Percentiles rank a stretch among this genome's conserved stretches.
These are phyloP conservation scores for Seiridium cupressi DNA, from an alignment of 2,329 filamentous ascomycete genomes.

Conservation along the genomic window DNA sequence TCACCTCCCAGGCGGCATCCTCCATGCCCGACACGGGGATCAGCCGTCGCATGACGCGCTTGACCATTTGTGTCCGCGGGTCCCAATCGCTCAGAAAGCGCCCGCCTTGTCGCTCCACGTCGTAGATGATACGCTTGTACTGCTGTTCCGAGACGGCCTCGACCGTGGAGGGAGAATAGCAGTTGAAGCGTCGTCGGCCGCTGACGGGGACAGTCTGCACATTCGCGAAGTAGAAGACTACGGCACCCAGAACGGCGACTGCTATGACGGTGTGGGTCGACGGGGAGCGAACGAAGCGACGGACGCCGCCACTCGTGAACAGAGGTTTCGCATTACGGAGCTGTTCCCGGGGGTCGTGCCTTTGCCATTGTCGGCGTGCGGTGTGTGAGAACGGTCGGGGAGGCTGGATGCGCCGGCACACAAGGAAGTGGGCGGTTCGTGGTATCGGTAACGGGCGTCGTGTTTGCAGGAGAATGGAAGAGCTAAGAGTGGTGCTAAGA, in stretches of 20 bases:
- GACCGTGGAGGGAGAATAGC: slow-evolving; percentile 55
- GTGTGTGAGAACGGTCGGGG: slow-evolving; percentile 15
- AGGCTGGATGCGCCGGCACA: not conserved
- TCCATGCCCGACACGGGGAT: slow-evolving; percentile 65
- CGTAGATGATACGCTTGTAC: slow-evolving; percentile 55
- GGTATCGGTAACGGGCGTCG: not conserved
- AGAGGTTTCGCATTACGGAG: slow-evolving; percentile 35
- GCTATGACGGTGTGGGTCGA: slow-evolving; percentile 39
- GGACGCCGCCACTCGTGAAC: slow-evolving; percentile 31
- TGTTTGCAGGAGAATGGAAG: not conserved
- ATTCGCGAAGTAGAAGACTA: slow-evolving; percentile 64
- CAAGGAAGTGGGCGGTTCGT: not conserved
- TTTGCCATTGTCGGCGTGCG: slow-evolving; percentile 2
- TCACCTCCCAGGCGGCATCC: slow-evolving; percentile 65
- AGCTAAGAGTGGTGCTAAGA: too few species aligned
- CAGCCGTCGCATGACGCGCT: slow-evolving; percentile 62
- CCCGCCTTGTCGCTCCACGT: slow-evolving; percentile 49
- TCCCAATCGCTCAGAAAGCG: slow-evolving; percentile 61
- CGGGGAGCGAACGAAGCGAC: slow-evolving; percentile 29
- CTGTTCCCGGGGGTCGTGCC: slow-evolving; percentile 18
- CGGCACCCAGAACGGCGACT: slow-evolving; percentile 40
- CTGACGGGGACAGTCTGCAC: slow-evolving; percentile 72
- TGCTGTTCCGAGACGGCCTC: slow-evolving; percentile 49
- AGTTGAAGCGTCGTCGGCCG: slow-evolving; percentile 72
- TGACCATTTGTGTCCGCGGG: slow-evolving; percentile 53